Conservation (phyloP, 257 asterid genomes). For the Knoxia roxburghii region DNA sequence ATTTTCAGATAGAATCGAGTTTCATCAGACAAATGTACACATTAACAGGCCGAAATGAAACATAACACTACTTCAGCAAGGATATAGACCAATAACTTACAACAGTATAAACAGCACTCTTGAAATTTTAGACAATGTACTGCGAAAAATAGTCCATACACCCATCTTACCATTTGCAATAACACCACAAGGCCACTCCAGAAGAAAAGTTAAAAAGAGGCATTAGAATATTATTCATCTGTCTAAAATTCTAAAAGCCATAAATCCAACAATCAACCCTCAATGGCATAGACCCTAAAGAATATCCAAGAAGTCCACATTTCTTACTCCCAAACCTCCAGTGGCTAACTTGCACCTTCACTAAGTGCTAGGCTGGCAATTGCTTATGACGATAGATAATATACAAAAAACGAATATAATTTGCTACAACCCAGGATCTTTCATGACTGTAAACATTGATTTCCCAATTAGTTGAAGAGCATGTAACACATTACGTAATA, state of each 20-base stretch:
- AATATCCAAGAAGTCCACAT: neutral
- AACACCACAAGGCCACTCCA: neutral
- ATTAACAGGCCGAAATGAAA: neutral
- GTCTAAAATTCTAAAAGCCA: neutral
- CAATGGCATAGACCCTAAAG: neutral
- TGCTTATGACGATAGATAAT: neutral
- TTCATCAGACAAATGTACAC: neutral
- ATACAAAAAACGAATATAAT: neutral
- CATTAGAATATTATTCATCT: neutral
- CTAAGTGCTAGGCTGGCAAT: neutral
- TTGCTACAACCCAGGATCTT: neutral
- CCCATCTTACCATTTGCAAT: neutral
- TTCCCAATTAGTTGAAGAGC: too few species aligned
- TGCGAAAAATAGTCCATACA: neutral
- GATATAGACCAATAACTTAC: too few species aligned
- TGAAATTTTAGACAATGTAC: too few species aligned
- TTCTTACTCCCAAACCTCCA: too few species aligned
- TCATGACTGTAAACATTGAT: neutral
- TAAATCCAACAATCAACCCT: neutral
- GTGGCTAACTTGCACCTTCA: too few species aligned
- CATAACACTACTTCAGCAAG: neutral
- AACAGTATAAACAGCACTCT: too few species aligned
- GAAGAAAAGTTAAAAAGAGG: neutral
- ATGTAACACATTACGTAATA: neutral
- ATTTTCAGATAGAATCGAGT: neutral